Percentiles rank a stretch among this genome's conserved stretches.
Evolutionary conservation across 768 basidiomycete species (phyloP).

Genomic region (Cystoderma amianthinum): DNA sequence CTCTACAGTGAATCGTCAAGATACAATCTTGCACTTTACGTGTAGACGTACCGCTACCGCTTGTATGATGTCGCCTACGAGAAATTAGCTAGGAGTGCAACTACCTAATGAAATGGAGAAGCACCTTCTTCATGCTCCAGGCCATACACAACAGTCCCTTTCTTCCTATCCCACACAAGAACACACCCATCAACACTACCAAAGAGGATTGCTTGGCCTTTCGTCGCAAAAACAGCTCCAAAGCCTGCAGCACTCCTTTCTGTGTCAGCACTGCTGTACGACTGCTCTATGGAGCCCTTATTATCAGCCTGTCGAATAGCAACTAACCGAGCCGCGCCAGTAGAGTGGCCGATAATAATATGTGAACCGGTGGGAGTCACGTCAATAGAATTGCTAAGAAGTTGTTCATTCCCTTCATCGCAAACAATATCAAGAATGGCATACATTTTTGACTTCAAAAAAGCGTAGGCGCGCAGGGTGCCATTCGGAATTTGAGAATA

Average conservation of each 20-base stretch:
- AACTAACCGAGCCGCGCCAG: slow-evolving; percentile 45
- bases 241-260: slow-evolving; percentile 26
- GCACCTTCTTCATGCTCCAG: slow-evolving; percentile 56
- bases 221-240: slow-evolving; percentile 47
- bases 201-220: slow-evolving; percentile 49
- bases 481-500: slow-evolving; percentile 64
- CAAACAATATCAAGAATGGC: slow-evolving; percentile 18
- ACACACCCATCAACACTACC: slow-evolving; percentile 47
- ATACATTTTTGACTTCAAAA: slow-evolving; percentile 54
- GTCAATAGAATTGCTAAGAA: slow-evolving; percentile 44
- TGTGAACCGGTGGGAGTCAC: slow-evolving; percentile 40
- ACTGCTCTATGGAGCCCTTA: slow-evolving; percentile 46
- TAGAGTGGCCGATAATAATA: slow-evolving; percentile 44
- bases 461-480: slow-evolving; percentile 51
- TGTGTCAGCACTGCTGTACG: slow-evolving; percentile 37
- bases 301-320: slow-evolving; percentile 40
- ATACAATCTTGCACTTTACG: not conserved
- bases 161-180: slow-evolving; percentile 57
- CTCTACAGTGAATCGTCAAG: slow-evolving; percentile 20
- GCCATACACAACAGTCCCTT: slow-evolving; percentile 46
- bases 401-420: too few species aligned
- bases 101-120: slow-evolving; percentile 12
- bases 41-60: slow-evolving; percentile 32
- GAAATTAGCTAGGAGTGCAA: slow-evolving; percentile 8
- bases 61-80: slow-evolving; percentile 30